Percentiles rank a stretch among this genome's conserved stretches.
Evolutionary conservation across 2,329 filamentous ascomycete species (phyloP).

Genomic region (Dothideomycetes sp.): DNA sequence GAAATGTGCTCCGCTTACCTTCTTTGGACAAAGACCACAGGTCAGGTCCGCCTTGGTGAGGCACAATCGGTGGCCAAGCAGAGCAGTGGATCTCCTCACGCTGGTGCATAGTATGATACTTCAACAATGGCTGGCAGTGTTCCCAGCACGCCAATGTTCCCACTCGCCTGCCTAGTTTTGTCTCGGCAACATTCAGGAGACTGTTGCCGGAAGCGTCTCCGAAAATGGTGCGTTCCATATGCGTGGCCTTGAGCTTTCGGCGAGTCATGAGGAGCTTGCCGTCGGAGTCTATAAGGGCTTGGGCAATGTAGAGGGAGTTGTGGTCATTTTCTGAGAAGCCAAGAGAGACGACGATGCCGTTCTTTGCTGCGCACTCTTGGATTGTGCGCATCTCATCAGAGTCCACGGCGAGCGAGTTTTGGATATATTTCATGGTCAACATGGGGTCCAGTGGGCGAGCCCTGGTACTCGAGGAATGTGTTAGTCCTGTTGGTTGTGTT

Average conservation of each 20-base stretch:
- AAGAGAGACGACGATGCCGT: constrained; percentile 25
- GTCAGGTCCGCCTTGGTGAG: constrained; percentile 18
- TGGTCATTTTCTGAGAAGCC: constrained; percentile 29
- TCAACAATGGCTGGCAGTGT: constrained; percentile 30
- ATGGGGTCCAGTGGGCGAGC: constrained; percentile 30
- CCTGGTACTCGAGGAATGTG: constrained; percentile 19
- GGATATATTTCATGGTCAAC: constrained; percentile 29
- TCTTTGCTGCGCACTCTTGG: constrained; percentile 20
- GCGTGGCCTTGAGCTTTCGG: constrained; percentile 32
- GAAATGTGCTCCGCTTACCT: constrained; percentile 11
- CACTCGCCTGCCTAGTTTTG: constrained; percentile 21
- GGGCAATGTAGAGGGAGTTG: constrained; percentile 29
- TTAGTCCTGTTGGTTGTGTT: constrained; percentile 3
- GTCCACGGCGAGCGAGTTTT: constrained; percentile 30
- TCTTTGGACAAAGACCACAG: constrained; percentile 28
- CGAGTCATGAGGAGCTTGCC: constrained; percentile 26
- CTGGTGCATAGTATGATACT: constrained; percentile 29
- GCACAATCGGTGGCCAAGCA: constrained; percentile 28
- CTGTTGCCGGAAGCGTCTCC: constrained; percentile 26
- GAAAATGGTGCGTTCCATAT: constrained; percentile 33
- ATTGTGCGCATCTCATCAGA: constrained; percentile 34
- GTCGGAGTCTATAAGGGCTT: constrained; percentile 24
- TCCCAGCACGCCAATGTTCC: constrained; percentile 30
- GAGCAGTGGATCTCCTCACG: constrained; percentile 29
- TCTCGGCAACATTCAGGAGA: constrained; percentile 24